These are phyloP conservation scores for Chrysoporthe austroafricana DNA, from an alignment of 2,329 filamentous ascomycete species.

Conservation along the genomic window DNA sequence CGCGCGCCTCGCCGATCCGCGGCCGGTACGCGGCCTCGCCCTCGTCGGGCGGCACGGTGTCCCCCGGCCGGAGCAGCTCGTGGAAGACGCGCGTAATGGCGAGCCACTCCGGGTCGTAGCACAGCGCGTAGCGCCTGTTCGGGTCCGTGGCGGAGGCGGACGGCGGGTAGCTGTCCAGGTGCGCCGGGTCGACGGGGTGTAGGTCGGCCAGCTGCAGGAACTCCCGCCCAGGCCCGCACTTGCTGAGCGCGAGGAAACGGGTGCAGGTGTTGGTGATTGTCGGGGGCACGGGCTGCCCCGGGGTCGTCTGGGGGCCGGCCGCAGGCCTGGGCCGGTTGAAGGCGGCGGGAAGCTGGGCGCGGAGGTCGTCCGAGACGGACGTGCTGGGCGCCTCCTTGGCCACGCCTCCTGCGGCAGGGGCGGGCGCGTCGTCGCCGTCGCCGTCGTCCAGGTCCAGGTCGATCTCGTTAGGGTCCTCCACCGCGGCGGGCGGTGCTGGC, in stretches of 20 bases:
- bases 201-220: slow-evolving; percentile 82
- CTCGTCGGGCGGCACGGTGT: slow-evolving; percentile 61
- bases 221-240: slow-evolving; percentile 78
- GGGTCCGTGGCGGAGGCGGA: slow-evolving; percentile 23
- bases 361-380: slow-evolving; percentile 64
- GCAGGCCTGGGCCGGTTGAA: slow-evolving; percentile 57
- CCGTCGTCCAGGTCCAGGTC: slow-evolving; percentile 65
- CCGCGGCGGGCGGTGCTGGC: slow-evolving; percentile 19
- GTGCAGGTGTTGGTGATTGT: slow-evolving; percentile 79
- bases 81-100: slow-evolving; percentile 87
- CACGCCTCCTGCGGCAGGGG: slow-evolving; percentile 32
- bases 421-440: slow-evolving; percentile 44
- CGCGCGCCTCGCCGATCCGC: slow-evolving; percentile 69
- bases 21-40: slow-evolving; percentile 71
- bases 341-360: slow-evolving; percentile 75
- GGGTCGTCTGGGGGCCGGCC: slow-evolving; percentile 50
- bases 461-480: slow-evolving; percentile 68
- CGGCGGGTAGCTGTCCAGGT: slow-evolving; percentile 30
- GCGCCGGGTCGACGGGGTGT: slow-evolving; percentile 46
- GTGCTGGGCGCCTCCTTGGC: slow-evolving; percentile 29
- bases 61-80: slow-evolving; percentile 62
- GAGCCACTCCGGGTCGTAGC: slow-evolving; percentile 94
- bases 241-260: slow-evolving; percentile 87
- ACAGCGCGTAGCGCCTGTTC: slow-evolving; percentile 58
- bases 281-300: slow-evolving; percentile 67